Conservation (phyloP, 768 basidiomycete genomes). For the Mycena rosella region DNA sequence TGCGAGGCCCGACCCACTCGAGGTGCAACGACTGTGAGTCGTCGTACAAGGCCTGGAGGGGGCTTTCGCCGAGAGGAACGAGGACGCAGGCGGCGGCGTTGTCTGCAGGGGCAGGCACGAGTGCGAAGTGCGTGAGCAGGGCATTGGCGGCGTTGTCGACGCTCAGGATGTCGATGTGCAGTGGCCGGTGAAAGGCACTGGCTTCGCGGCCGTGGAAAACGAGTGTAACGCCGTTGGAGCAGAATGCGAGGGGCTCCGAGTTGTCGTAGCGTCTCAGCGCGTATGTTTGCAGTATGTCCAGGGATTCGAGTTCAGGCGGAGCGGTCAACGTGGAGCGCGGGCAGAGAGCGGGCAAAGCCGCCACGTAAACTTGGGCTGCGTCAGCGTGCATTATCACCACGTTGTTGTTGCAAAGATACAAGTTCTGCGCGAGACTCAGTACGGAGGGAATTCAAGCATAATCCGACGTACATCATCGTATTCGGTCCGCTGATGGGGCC, state of each 20-base stretch:
- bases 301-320: neutral
- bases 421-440: neutral
- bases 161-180: slow-evolving; percentile 30
- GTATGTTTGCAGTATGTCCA: neutral
- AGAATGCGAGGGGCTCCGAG: neutral
- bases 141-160: neutral
- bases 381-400: slow-evolving; percentile 20
- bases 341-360: slow-evolving; percentile 5
- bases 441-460: neutral
- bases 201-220: slow-evolving; percentile 31
- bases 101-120: neutral
- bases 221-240: slow-evolving; percentile 30
- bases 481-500: neutral
- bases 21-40: slow-evolving; percentile 22
- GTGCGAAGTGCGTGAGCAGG: slow-evolving; percentile 21
- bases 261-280: neutral
- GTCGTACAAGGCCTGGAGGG: neutral
- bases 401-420: slow-evolving; percentile 30
- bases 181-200: slow-evolving; percentile 8
- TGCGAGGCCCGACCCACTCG: slow-evolving; percentile 21
- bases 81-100: neutral
- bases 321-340: slow-evolving; percentile 2
- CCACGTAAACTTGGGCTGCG: neutral
- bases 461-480: slow-evolving; percentile 13
- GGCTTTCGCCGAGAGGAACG: slow-evolving; percentile 19